Base-by-base conservation (phyloP, 768 basidiomycete species). In the Phlegmacium glaucopus region DNA sequence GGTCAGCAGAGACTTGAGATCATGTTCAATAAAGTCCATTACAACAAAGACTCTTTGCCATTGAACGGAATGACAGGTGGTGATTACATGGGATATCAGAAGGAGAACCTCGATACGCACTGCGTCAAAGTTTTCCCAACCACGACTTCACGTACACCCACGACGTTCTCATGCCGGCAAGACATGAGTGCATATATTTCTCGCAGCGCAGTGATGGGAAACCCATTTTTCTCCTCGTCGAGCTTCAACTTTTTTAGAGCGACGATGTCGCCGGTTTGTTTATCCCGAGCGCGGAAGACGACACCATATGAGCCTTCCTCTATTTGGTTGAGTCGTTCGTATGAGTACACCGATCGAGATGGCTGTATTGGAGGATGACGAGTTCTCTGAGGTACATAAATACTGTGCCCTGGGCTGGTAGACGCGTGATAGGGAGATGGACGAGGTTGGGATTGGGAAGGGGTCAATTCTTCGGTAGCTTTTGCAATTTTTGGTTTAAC, bases 11-110 rank as follows among this genome's bases (percentile, higher is more conserved):
- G 94, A 88, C 70, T 99, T 99, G 64, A 99, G 85, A 66, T 99
- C 96, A 67, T 99, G 96, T 67, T 99, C 96, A 63, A 99, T 95
- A 62, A 99, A 99, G 65, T 96, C 94, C 94, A 96, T 96, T 29
- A 98, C 96, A 54, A 99, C 94, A 67, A 94, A 99, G 37, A 98
- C 92, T 73, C 96, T 97, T 70, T 53, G 45, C 50, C 53, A 55
- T 53, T 56, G 42, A 48, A 30, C 46, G 41, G 47, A 44, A 48
- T 29, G 41, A 25, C 22, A 51, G 44, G 55, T 46, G 52, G 58
- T 66, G 63, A 62, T 68, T 64, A 66, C 59, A 60, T 48, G 47
- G 57, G 45, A 52, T 34, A 48, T 40, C 50, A 44, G 39, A 45
- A 55, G 45, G 39, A 39, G 55, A 43, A 53, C 52, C 46, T 53